phyloP scores from a whole-genome alignment of 2,329 filamentous ascomycete genomes.

The Beauveria sp. region DNA sequence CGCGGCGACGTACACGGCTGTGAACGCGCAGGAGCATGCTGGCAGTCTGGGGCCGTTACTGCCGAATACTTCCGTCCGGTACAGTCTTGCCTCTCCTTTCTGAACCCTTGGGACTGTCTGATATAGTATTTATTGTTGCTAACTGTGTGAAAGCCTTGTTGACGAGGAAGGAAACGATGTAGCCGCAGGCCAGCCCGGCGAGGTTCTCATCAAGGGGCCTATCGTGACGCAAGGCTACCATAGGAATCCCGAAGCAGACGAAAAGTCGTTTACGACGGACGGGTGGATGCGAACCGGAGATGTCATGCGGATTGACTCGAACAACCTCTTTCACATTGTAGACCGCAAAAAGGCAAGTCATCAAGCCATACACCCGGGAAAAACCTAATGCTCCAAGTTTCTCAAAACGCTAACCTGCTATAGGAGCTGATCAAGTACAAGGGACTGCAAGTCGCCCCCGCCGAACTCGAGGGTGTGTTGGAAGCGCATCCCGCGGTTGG shows the following conservation, averaged over 20 bases:
- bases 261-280: conserved; percentile 43
- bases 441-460: conserved; percentile 59
- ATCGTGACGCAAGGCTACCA: conserved; percentile 66
- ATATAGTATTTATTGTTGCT: neutral
- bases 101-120: neutral
- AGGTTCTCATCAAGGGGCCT: conserved; percentile 62
- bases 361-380: too few relatives aligned
- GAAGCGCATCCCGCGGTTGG: conserved; percentile 32
- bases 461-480: conserved; percentile 49
- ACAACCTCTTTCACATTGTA: conserved; percentile 65
- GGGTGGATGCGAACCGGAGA: conserved; percentile 76
- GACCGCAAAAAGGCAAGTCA: conserved; percentile 60
- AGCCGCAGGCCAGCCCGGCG: conserved; percentile 38
- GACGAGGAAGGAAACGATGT: conserved; percentile 34
- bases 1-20: conserved; percentile 37
- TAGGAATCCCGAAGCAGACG: conserved; percentile 59
- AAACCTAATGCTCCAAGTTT: neutral
- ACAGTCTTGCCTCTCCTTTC: neutral
- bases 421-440: conserved; percentile 52
- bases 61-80: conserved; percentile 23
- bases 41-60: conserved; percentile 35
- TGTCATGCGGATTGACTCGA: conserved; percentile 61
- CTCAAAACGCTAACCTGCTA: neutral
- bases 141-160: conserved; percentile 25
- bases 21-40: conserved; percentile 32